These are phyloP conservation scores for Candida silvatica DNA, from an alignment of 805 yeast species.

Conservation along the genomic window DNA sequence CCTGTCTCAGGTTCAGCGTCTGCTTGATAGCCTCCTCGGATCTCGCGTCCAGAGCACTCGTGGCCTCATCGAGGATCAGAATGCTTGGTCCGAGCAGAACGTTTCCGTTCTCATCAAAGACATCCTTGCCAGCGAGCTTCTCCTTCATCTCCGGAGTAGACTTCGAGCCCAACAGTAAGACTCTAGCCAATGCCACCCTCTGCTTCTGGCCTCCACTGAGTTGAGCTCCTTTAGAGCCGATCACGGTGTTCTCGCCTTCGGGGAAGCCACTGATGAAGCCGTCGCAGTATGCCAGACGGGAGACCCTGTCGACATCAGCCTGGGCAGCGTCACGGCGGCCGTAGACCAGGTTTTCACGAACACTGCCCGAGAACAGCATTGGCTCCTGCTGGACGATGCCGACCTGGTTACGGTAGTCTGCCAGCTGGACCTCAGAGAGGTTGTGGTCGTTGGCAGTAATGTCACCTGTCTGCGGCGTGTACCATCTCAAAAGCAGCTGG, in stretches of 20 bases:
- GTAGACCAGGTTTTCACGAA: slow-evolving; percentile 75
- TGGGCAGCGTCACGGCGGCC: slow-evolving; percentile 57
- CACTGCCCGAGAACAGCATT: slow-evolving; percentile 74
- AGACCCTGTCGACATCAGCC: slow-evolving; percentile 52
- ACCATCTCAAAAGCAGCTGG: slow-evolving; percentile 71
- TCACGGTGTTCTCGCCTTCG: slow-evolving; percentile 67
- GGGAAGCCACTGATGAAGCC: slow-evolving; percentile 70
- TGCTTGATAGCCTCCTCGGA: slow-evolving; percentile 80
- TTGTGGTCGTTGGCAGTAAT: slow-evolving; percentile 59
- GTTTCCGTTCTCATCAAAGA: slow-evolving; percentile 11
- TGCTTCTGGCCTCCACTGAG: slow-evolving; percentile 95
- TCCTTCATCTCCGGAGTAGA: slow-evolving; percentile 6
- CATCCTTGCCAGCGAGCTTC: slow-evolving; percentile 5
- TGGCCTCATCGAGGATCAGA: slow-evolving; percentile 87
- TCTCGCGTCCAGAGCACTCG: slow-evolving; percentile 86
- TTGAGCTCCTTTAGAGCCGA: slow-evolving; percentile 84
- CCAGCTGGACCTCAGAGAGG: slow-evolving; percentile 57
- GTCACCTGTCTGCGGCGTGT: slow-evolving; percentile 65
- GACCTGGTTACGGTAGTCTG: slow-evolving; percentile 60
- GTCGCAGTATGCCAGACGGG: slow-evolving; percentile 64
- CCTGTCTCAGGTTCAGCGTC: slow-evolving; percentile 50
- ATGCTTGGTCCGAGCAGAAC: slow-evolving; percentile 51
- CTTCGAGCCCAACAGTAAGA: slow-evolving; percentile 48
- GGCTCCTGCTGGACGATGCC: slow-evolving; percentile 97
- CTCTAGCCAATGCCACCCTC: slow-evolving; percentile 84